phyloP scores from a whole-genome alignment of 1,139 yeast genomes.

The Yamadazyma diospyri region DNA sequence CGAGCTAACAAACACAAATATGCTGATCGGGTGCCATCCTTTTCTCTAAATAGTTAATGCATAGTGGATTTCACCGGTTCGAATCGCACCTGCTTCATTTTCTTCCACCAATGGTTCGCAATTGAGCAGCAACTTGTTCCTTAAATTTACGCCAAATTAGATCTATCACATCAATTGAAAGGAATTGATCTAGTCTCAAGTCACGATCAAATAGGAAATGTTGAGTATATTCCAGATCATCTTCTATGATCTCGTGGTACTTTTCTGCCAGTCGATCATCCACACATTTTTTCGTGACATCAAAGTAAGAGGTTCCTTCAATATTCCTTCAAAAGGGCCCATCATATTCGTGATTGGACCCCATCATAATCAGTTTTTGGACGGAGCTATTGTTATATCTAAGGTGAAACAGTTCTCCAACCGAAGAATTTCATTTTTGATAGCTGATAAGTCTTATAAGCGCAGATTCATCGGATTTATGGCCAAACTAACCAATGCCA shows the following conservation, averaged over 20 bases:
- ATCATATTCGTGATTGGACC: constrained; percentile 46
- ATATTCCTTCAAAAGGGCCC: constrained; percentile 39
- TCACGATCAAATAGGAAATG: too few species aligned
- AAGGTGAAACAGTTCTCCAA: constrained; percentile 32
- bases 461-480: constrained; percentile 51
- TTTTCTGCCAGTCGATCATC: constrained; percentile 34
- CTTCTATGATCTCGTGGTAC: constrained; percentile 32
- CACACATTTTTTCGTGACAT: constrained; percentile 45
- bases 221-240: constrained; percentile 7
- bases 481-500: constrained; percentile 57
- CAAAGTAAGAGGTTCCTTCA: constrained; percentile 36
- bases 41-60: too few species aligned
- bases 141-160: too few species aligned
- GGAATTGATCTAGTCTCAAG: too few species aligned
- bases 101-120: too few species aligned
- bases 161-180: too few species aligned
- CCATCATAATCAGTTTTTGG: constrained; percentile 46
- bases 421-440: constrained; percentile 52
- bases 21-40: too few species aligned
- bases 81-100: too few species aligned
- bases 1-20: too few species aligned
- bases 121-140: too few species aligned
- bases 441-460: constrained; percentile 63
- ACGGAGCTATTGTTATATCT: constrained; percentile 40
- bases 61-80: too few species aligned